A percentile compares a stretch with the other conserved stretches of the same genome.
Conservation (phyloP, 139 green algal genomes). For the Diplosphaera chodatii region DNA sequence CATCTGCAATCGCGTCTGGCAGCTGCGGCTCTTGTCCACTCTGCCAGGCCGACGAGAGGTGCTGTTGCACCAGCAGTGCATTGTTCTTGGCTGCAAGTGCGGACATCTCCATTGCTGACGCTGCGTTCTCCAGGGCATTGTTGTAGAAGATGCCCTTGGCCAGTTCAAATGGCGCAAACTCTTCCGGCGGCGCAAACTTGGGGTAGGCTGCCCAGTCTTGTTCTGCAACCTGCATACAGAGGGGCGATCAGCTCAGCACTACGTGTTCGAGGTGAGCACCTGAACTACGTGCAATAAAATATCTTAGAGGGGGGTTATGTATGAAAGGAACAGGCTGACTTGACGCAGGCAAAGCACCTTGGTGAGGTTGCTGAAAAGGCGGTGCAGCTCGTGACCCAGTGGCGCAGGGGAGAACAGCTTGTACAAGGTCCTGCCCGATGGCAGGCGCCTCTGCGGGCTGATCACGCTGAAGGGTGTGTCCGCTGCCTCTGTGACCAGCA, state of each 20-base stretch:
- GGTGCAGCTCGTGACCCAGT: conserved; percentile 20
- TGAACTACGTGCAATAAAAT: too few species aligned
- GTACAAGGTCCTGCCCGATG: conserved; percentile 21
- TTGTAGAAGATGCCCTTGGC: conserved; percentile 45
- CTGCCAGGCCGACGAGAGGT: conserved; percentile 19
- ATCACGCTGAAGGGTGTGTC: conserved; percentile 31
- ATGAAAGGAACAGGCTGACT: too few species aligned
- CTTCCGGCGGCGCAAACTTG: conserved; percentile 54
- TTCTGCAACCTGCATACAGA: background rate
- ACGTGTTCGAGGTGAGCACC: too few species aligned
- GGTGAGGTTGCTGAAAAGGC: conserved; percentile 36
- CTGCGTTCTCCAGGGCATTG: conserved; percentile 59
- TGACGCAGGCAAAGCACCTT: too few species aligned
- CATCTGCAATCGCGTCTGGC: background rate
- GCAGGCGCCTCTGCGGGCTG: conserved; percentile 1
- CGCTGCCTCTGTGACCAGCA: conserved; percentile 42
- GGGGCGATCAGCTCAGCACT: too few species aligned
- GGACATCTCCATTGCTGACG: conserved; percentile 65
- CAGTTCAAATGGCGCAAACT: conserved; percentile 60
- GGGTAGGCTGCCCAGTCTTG: conserved; percentile 49
- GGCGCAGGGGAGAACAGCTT: conserved; percentile 53
- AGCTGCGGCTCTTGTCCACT: too few species aligned
- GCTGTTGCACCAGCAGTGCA: conserved; percentile 38
- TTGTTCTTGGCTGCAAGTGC: conserved; percentile 50
- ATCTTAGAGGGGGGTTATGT: too few species aligned